These are phyloP conservation scores for Kodamaea sp. DNA, from an alignment of 1,139 yeast species.

Conservation along the genomic window DNA sequence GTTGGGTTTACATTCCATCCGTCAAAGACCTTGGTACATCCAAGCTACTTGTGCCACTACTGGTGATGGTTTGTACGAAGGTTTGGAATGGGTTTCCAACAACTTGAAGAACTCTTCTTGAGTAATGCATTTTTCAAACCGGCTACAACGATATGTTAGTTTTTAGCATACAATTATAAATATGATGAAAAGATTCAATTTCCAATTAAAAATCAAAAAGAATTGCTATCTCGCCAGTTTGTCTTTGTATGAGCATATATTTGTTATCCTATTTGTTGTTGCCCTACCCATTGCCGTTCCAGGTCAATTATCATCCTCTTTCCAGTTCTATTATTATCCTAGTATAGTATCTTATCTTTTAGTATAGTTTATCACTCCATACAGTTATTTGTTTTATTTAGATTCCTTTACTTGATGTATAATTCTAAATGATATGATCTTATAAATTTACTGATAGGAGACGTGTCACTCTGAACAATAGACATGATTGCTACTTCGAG, in stretches of 20 bases:
- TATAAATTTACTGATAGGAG: too few species aligned
- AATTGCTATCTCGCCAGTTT: too few species aligned
- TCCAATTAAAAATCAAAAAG: too few species aligned
- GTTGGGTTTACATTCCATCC: slow-evolving; percentile 78
- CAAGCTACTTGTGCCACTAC: slow-evolving; percentile 89
- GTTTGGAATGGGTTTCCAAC: slow-evolving; percentile 86
- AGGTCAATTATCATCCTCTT: slow-evolving; percentile 1
- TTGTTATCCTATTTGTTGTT: not conserved
- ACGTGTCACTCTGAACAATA: too few species aligned
- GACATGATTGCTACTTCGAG: too few species aligned
- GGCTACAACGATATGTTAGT: slow-evolving; percentile 9
- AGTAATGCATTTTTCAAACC: slow-evolving; percentile 2
- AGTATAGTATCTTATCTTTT: slow-evolving; percentile 5
- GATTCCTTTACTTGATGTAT: too few species aligned
- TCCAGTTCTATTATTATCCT: slow-evolving; percentile 12
- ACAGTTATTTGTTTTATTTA: not conserved
- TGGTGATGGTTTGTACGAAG: slow-evolving; percentile 90
- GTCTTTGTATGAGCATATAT: too few species aligned
- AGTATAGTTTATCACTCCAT: slow-evolving; percentile 7
- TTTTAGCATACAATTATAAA: slow-evolving; percentile 11
- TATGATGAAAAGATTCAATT: too few species aligned
- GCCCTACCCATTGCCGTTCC: not conserved
- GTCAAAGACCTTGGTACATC: slow-evolving; percentile 89
- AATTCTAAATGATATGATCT: too few species aligned
- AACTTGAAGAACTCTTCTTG: slow-evolving; percentile 53